Evolutionary conservation across 176 grass and related monocot genomes (phyloP), one percentile per base, ranked within the genome.

Genomic region (Oropetium thomaeum): DNA sequence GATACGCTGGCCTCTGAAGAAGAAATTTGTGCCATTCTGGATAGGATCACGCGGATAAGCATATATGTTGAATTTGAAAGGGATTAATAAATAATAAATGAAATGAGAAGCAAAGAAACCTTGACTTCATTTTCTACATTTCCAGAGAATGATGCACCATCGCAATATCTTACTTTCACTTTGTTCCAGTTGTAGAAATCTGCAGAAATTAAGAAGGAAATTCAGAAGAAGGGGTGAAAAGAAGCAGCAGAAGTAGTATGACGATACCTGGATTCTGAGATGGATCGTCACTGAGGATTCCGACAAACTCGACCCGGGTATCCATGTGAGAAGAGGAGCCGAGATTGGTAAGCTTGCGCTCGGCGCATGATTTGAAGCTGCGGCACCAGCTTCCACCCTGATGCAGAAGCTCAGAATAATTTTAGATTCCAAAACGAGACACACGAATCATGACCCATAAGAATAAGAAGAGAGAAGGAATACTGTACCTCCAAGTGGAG

Each of bases 131-230:
- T 77, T 62, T 90, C 65, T 7, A 81, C 86, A 49, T 91, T 51
- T 29, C 94, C 94, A 62, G 88, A 86, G 55, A 89, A 97, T 33
- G 94, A 91, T 3, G 90, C 94, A 61, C 94, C 94, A 26, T 97
- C 94, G 42, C 95, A 97, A 41, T 93, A 97, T 44, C 86, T 87
- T 64, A 97, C 70, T 59, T 89, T 97, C 25, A 93, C 95, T 81
- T 89, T 97, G 45, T 97, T 97, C 95, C 95, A 97, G 45, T 89
- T 92, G 74, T 92, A 89, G 63, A 97, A 97, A 67, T 97, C 95
- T 97, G 84, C 9, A 27, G 42, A 8, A 20, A 47, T n/a, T n/a
- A n/a, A n/a, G n/a, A n/a, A n/a, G n/a, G n/a, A n/a, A n/a, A n/a
- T n/a, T n/a, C n/a, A n/a, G n/a, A n/a, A n/a, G n/a, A n/a, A n/a